A percentile compares a stretch with the other conserved stretches of the same genome.
These are phyloP conservation scores for Candida qinlingensis DNA, from an alignment of 805 yeast genomes.

Conservation along the genomic window DNA sequence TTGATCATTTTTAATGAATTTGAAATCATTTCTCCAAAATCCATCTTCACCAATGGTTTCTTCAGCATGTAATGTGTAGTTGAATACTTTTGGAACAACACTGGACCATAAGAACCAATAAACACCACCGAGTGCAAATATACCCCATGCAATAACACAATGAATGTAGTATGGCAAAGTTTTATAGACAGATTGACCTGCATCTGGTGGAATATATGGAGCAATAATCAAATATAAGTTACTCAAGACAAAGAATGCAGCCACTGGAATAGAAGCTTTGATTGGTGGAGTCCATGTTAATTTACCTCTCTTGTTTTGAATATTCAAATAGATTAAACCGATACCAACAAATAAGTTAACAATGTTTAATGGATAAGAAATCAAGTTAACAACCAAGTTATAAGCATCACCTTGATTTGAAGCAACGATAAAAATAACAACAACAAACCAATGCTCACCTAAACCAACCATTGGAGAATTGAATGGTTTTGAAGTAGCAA, in stretches of 20 bases:
- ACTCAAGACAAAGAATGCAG: constrained; percentile 56
- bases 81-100: constrained; percentile 49
- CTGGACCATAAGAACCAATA: constrained; percentile 66
- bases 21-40: constrained; percentile 62
- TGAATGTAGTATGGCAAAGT: constrained; percentile 71
- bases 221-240: constrained; percentile 67
- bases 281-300: constrained; percentile 68
- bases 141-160: constrained; percentile 78
- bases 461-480: constrained; percentile 70
- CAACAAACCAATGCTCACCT: constrained; percentile 71
- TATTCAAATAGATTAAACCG: constrained; percentile 57
- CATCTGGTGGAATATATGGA: constrained; percentile 72
- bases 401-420: constrained; percentile 89
- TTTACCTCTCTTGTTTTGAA: constrained; percentile 44
- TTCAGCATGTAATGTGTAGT: constrained; percentile 45
- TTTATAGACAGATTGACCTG: constrained; percentile 64
- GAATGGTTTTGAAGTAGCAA: constrained; percentile 68
- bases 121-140: constrained; percentile 56
- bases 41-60: constrained; percentile 64
- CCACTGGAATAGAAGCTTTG: constrained; percentile 58
- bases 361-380: constrained; percentile 76
- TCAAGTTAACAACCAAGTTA: constrained; percentile 72
- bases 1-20: constrained; percentile 30
- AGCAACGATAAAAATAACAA: constrained; percentile 67
- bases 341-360: constrained; percentile 60